These are phyloP conservation scores for Pulicaria dysenterica DNA, from an alignment of 129 eudicot genomes.

Conservation along the genomic window DNA sequence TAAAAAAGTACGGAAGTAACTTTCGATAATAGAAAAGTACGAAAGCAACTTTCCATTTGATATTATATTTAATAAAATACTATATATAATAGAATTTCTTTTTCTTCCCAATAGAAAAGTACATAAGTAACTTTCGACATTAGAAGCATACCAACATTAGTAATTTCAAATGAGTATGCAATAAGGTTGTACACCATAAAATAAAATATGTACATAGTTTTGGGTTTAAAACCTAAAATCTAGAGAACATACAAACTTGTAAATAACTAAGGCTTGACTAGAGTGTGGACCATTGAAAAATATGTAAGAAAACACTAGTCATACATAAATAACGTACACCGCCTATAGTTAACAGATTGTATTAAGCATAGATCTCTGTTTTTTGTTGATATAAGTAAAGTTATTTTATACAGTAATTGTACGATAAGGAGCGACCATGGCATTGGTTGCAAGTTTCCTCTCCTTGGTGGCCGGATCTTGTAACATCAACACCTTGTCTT, in stretches of 20 bases:
- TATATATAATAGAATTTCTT: not conserved
- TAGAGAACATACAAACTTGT: constrained; percentile 10
- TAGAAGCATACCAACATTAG: not conserved
- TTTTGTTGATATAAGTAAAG: not conserved
- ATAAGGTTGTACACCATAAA: constrained; percentile 10
- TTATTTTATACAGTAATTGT: constrained; percentile 52
- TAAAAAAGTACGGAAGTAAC: too few species aligned
- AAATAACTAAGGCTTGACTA: constrained; percentile 6
- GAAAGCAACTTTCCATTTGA: too few species aligned
- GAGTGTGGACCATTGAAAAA: not conserved
- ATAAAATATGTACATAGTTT: constrained; percentile 17
- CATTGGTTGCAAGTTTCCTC: constrained; percentile 48
- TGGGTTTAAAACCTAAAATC: constrained; percentile 12
- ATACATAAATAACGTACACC: not conserved
- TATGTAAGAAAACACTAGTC: constrained; percentile 15
- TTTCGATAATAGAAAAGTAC: too few species aligned
- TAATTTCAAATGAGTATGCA: not conserved
- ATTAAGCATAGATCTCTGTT: constrained; percentile 22
- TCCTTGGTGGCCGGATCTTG: constrained; percentile 86
- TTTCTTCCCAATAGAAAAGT: not conserved
- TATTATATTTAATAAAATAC: too few species aligned
- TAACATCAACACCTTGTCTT: constrained; percentile 72
- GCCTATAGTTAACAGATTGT: constrained; percentile 20
- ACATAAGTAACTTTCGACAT: not conserved
- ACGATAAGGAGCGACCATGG: constrained; percentile 49